phyloP scores from a whole-genome alignment of 192 early-diverging fungal genomes.

The Dispira parvispora region DNA sequence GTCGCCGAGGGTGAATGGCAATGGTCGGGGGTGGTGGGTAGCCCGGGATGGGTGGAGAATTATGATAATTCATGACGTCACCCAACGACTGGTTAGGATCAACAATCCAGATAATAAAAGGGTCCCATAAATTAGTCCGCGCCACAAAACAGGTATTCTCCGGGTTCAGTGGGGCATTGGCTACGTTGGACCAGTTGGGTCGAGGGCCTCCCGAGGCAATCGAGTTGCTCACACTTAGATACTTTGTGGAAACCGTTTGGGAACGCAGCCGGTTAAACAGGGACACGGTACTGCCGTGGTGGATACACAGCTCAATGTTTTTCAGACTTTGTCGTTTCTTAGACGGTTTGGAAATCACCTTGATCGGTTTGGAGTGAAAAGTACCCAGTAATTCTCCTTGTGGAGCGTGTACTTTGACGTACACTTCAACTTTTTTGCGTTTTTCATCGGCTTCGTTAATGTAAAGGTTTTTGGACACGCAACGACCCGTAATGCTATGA shows the following conservation, averaged over 20 bases:
- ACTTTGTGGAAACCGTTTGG: slow-evolving; percentile 82
- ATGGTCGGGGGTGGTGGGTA: slow-evolving; percentile 64
- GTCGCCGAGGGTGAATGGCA: slow-evolving; percentile 44
- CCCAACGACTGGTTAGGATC: slow-evolving; percentile 37
- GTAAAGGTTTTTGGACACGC: slow-evolving; percentile 65
- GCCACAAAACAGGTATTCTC: slow-evolving; percentile 51
- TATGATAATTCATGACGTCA: slow-evolving; percentile 36
- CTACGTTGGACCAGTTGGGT: slow-evolving; percentile 28
- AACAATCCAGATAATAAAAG: slow-evolving; percentile 72
- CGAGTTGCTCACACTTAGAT: slow-evolving; percentile 35
- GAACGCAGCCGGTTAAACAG: slow-evolving; percentile 81
- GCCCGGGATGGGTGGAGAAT: slow-evolving; percentile 23
- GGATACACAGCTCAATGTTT: slow-evolving; percentile 68
- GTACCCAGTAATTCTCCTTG: slow-evolving; percentile 39
- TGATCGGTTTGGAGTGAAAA: slow-evolving; percentile 64
- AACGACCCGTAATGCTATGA: slow-evolving; percentile 38
- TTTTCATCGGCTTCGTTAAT: slow-evolving; percentile 77
- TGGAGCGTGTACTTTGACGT: slow-evolving; percentile 51
- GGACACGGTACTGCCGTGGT: slow-evolving; percentile 70
- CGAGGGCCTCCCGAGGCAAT: slow-evolving; percentile 29
- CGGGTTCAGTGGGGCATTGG: slow-evolving; percentile 9
- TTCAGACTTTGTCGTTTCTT: slow-evolving; percentile 79
- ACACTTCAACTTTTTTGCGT: slow-evolving; percentile 56
- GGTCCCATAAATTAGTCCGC: slow-evolving; percentile 66
- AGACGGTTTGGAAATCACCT: slow-evolving; percentile 82